These are phyloP conservation scores for Pilatotrama ljubarskyi DNA, from an alignment of 768 basidiomycete genomes.

Conservation along the genomic window DNA sequence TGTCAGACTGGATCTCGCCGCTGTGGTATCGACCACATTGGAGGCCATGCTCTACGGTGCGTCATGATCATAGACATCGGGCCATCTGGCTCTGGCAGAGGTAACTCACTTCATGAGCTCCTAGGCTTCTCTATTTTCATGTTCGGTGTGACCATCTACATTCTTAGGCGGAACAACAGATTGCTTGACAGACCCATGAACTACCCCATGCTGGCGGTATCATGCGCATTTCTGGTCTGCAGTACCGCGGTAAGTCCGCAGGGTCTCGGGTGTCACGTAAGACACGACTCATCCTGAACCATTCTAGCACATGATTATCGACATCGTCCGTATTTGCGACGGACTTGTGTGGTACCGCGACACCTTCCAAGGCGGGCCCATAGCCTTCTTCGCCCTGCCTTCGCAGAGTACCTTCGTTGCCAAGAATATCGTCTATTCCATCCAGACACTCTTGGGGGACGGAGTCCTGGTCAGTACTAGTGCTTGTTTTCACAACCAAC, in stretches of 20 bases:
- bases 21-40: conserved; percentile 28
- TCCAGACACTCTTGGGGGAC: conserved; percentile 34
- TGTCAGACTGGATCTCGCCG: conserved; percentile 23
- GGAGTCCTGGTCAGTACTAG: conserved; percentile 28
- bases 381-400: conserved; percentile 28
- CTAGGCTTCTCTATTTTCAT: conserved; percentile 39
- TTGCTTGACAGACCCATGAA: not conserved
- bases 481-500: too few species aligned
- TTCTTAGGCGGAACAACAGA: conserved; percentile 11
- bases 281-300: not conserved
- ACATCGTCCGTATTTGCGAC: conserved; percentile 3
- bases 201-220: conserved; percentile 16
- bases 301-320: conserved; percentile 8
- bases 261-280: too few species aligned
- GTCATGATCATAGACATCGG: not conserved
- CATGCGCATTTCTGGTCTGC: conserved; percentile 31
- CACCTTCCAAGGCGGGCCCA: conserved; percentile 21
- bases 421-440: conserved; percentile 26
- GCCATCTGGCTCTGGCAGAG: too few species aligned
- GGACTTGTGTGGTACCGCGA: conserved; percentile 30
- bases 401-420: conserved; percentile 32
- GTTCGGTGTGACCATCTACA: conserved; percentile 35
- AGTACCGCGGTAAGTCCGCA: conserved; percentile 31
- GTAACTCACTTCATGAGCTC: too few species aligned
- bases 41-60: conserved; percentile 31